A percentile compares a stretch with the other conserved stretches of the same genome.
phyloP scores from a whole-genome alignment of 208 protist genomes.

The Trypanosoma cruzi region DNA sequence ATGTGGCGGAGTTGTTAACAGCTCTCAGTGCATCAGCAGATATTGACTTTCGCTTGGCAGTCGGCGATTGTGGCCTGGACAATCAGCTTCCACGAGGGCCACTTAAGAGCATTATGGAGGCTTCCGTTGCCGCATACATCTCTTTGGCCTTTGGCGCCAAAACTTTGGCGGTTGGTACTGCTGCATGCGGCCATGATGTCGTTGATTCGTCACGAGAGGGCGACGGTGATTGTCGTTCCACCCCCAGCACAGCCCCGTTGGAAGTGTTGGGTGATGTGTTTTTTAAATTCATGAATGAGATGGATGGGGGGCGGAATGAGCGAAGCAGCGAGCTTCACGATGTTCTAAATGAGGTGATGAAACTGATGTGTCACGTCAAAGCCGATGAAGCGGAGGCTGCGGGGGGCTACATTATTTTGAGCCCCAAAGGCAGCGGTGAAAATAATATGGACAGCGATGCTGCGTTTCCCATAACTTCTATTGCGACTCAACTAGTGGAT shows the following conservation, averaged over 20 bases:
- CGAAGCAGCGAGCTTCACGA: not conserved
- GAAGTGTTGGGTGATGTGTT: constrained; percentile 1
- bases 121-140: constrained; percentile 8
- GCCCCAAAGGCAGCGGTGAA: not conserved
- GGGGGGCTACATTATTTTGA: not conserved
- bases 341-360: not conserved
- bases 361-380: not conserved
- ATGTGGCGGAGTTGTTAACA: constrained; percentile 21
- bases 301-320: not conserved
- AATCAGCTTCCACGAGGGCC: constrained; percentile 7
- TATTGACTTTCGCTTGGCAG: not conserved
- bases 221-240: not conserved
- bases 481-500: not conserved
- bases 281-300: not conserved
- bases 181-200: not conserved
- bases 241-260: not conserved
- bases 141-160: not conserved
- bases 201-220: not conserved
- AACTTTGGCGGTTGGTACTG: not conserved
- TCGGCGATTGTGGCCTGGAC: not conserved
- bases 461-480: not conserved
- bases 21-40: constrained; percentile 2
- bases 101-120: constrained; percentile 11
- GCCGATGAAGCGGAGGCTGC: not conserved
- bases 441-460: not conserved